Evolutionary conservation across 2,329 filamentous ascomycete species (phyloP), one percentile per base, ranked within the genome.

Genomic region (Ophiostoma populinum): DNA sequence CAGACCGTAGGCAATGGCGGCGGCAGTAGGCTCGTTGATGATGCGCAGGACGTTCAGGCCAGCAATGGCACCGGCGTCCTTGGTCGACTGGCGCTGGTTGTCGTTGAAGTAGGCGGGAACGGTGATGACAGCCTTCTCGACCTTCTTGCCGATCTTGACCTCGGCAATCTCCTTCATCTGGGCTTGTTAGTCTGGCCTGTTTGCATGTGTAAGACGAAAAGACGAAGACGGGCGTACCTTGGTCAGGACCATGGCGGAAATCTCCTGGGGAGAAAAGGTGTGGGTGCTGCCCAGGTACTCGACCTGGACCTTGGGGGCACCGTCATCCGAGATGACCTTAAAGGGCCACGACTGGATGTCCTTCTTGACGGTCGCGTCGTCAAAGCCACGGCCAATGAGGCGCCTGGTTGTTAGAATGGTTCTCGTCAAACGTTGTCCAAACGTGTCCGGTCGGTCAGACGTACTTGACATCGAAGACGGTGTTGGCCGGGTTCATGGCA

Each of bases 41-140:
- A 98, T 95, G 73, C 90, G 86, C 61, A 98, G 86, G 49, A 98
- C 85, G 65, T 95, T 94, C 45, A 98, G 77, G 51, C 87, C 90
- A 53, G 87, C 67, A 55, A 98, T 98, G 59, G 87, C 80, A 77
- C 90, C 90, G 47, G 90, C 90, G 56, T 95, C 90, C 78, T 95
- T 95, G 66, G 90, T 98, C 47, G 90, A 82, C 67, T 95, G 90
- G 66, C 90, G 80, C 71, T 98, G 90, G 72, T 92, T 93, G 76
- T 98, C 90, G 73, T 95, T 95, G 82, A 98, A 98, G 75, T 98
- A 98, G 57, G 90, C 90, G 40, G 90, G 90, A 40, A 95, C 90
- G 43, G 90, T 98, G 62, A 98, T 86, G 59, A 98, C 90, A 46
- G 90, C 90, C 76, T 95, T 95, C 66, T 90, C 77, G 53, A 95